Evolutionary conservation across 345 rosid genomes (phyloP), one percentile per base, ranked within the genome.

Genomic region (Geranium brycei): DNA sequence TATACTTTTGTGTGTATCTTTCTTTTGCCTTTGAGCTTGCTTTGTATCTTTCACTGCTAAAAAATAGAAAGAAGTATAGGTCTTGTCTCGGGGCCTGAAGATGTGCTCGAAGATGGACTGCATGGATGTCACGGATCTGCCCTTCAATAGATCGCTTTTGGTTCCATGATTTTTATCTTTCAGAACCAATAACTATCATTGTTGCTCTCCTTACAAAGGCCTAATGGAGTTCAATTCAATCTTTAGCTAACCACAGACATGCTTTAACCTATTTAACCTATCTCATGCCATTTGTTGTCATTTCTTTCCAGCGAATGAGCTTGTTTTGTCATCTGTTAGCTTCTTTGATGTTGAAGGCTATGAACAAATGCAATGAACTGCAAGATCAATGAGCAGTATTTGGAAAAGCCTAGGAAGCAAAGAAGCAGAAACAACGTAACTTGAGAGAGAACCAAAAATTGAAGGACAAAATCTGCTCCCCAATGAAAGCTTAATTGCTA

Each of bases 41-140:
- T 62, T 2, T 23, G n/a, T n/a, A 1, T 23, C 28, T 23, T 23
- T 2, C 28, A 23, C 28, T 23, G 28, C 28, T 23, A 23, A 23
- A 23, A 23, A 23, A 23, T 23, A 23, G 28, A 23, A 23, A 23
- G 28, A 23, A 23, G 28, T 23, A 23, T 66, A 11, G 62, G 13
- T 12, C 62, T 10, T 64, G 47, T 13, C 75, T 65, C n/a, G 83
- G 62, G 92, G 89, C 69, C 87, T 78, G 35, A 89, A 87, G 38
- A 89, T 85, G 77, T 88, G 95, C 66, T 91, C 98, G 19, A 89
- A 91, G 63, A 91, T 87, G 58, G 98, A 91, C 84, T n/a, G 84
- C 85, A 84, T 80, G 15, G 95, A 88, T 4, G 90, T 79, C 0
- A 91, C 91, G 2, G 80, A 69, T 68, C 64, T 81, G 70, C 64